Conservation (phyloP, 345 rosid species). For the Brassica incana region DNA sequence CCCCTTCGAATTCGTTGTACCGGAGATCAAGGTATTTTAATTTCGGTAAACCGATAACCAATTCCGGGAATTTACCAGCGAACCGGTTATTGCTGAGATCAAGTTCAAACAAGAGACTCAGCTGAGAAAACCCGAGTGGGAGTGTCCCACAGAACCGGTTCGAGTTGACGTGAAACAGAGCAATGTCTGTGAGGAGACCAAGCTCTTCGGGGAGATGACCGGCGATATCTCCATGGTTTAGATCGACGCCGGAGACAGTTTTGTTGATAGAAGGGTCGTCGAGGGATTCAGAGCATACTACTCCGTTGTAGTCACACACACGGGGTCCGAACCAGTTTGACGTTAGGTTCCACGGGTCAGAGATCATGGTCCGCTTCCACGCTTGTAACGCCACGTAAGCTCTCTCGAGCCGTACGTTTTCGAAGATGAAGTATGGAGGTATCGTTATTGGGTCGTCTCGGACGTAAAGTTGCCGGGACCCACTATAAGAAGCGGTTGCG, state of each 20-base stretch:
- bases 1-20: slow-evolving; percentile 84
- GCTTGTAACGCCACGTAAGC: slow-evolving; percentile 85
- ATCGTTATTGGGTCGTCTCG: slow-evolving; percentile 39
- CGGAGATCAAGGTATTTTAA: slow-evolving; percentile 80
- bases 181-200: slow-evolving; percentile 60
- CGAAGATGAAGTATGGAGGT: slow-evolving; percentile 49
- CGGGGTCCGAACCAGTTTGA: slow-evolving; percentile 66
- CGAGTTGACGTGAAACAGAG: slow-evolving; percentile 72
- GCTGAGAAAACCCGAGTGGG: slow-evolving; percentile 49
- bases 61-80: slow-evolving; percentile 65
- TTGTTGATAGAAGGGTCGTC: slow-evolving; percentile 48
- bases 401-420: slow-evolving; percentile 52
- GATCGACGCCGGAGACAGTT: slow-evolving; percentile 76
- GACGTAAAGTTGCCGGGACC: slow-evolving; percentile 32
- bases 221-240: slow-evolving; percentile 76
- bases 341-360: slow-evolving; percentile 62
- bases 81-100: slow-evolving; percentile 80
- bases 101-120: slow-evolving; percentile 61
- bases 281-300: slow-evolving; percentile 57
- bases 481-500: not conserved
- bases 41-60: slow-evolving; percentile 57
- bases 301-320: slow-evolving; percentile 80
- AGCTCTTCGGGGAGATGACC: slow-evolving; percentile 72
- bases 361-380: slow-evolving; percentile 72
- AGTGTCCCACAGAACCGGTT: slow-evolving; percentile 76